A percentile compares a stretch with the other conserved stretches of the same genome.
phyloP scores from a whole-genome alignment of 2,329 filamentous ascomycete species.

The Aspergillus fijiensis region DNA sequence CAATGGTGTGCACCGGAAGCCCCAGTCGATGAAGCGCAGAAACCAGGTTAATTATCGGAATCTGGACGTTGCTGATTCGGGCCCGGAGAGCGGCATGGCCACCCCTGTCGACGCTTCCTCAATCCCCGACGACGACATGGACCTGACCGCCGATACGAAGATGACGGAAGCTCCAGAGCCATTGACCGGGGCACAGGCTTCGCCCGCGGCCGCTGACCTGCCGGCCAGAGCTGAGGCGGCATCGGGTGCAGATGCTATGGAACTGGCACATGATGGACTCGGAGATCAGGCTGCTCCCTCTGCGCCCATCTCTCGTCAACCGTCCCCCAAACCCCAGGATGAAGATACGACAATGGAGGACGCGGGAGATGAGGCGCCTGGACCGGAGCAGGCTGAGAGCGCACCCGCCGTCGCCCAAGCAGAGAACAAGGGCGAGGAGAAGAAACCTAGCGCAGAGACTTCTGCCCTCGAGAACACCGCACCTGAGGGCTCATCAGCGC shows the following conservation, averaged over 20 bases:
- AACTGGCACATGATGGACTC: slow-evolving; percentile 31
- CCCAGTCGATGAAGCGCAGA: slow-evolving; percentile 48
- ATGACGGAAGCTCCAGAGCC: slow-evolving; percentile 44
- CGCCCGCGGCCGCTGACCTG: slow-evolving; percentile 32
- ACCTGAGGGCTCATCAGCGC: slow-evolving; percentile 20
- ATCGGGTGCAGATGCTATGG: slow-evolving; percentile 33
- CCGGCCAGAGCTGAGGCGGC: slow-evolving; percentile 33
- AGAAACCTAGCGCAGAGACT: slow-evolving; percentile 25
- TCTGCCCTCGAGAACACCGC: slow-evolving; percentile 21
- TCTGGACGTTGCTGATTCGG: slow-evolving; percentile 55
- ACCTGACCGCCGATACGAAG: slow-evolving; percentile 36
- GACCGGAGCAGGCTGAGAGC: slow-evolving; percentile 20
- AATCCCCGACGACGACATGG: slow-evolving; percentile 46
- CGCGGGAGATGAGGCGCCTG: slow-evolving; percentile 23
- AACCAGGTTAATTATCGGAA: slow-evolving; percentile 65
- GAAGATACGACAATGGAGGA: slow-evolving; percentile 44
- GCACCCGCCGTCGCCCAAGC: slow-evolving; percentile 9
- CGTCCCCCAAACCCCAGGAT: slow-evolving; percentile 32
- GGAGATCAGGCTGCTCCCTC: slow-evolving; percentile 26
- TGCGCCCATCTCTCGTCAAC: slow-evolving; percentile 31
- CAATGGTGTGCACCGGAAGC: slow-evolving; percentile 68
- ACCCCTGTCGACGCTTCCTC: slow-evolving; percentile 48
- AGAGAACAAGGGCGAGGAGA: slow-evolving; percentile 25
- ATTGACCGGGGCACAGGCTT: slow-evolving; percentile 32
- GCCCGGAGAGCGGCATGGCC: slow-evolving; percentile 52